Conservation (phyloP, 1,284 basidiomycete genomes). For the Fistulinella staudtii region DNA sequence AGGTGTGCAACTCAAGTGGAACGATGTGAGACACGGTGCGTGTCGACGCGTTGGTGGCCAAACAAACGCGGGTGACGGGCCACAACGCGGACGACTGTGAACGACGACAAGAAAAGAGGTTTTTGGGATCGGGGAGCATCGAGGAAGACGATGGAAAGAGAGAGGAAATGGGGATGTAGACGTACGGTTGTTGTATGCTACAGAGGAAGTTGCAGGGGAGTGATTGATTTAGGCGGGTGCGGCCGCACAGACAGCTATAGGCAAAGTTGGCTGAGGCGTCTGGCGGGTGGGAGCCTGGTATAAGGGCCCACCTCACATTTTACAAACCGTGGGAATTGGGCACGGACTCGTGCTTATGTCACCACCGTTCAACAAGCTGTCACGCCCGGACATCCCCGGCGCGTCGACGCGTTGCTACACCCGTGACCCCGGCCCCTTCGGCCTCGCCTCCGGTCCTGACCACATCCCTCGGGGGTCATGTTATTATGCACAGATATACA, state of each 20-base stretch:
- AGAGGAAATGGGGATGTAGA: conserved; percentile 19
- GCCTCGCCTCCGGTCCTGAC: conserved; percentile 11
- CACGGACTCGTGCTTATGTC: conserved; percentile 38
- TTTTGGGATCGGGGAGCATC: conserved; percentile 19
- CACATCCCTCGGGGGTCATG: conserved; percentile 13
- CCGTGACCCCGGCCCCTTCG: conserved; percentile 22
- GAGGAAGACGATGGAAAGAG: conserved; percentile 20
- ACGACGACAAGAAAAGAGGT: conserved; percentile 13
- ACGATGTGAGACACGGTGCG: conserved; percentile 28
- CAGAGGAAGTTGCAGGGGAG: conserved; percentile 20
- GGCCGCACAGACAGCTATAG: conserved; percentile 36
- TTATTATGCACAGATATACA: conserved; percentile 11
- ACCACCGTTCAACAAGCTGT: conserved; percentile 33
- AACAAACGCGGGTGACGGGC: conserved; percentile 28
- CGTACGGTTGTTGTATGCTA: conserved; percentile 33
- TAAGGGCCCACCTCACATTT: conserved; percentile 30
- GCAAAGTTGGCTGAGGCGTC: conserved; percentile 35
- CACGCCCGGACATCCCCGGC: conserved; percentile 26
- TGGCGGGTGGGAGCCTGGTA: conserved; percentile 37
- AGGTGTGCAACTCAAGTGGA: conserved; percentile 21
- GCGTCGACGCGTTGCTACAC: conserved; percentile 20
- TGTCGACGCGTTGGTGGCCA: conserved; percentile 33
- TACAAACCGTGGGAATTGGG: conserved; percentile 34
- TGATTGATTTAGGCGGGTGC: conserved; percentile 35
- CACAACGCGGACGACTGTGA: conserved; percentile 9